phyloP scores from a whole-genome alignment of 75 land plant genomes.

The Isoetes taiwanensis region DNA sequence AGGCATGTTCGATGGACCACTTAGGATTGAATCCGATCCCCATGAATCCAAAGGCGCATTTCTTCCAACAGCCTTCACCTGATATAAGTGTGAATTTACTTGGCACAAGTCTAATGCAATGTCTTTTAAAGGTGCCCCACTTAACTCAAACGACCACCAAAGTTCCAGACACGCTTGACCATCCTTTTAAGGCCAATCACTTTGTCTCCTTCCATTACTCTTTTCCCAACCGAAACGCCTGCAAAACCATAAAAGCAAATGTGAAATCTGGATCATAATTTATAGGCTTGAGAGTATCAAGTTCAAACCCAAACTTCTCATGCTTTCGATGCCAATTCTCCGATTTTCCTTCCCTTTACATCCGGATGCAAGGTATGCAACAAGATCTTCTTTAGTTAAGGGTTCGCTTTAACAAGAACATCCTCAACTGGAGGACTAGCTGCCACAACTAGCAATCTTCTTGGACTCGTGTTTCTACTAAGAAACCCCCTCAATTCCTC shows the following conservation, averaged over 20 bases:
- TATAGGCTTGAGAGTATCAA: conserved; percentile 57
- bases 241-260: conserved; percentile 59
- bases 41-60: conserved; percentile 83
- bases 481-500: too few relatives aligned
- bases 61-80: conserved; percentile 99
- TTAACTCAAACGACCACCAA: conserved; percentile 97
- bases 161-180: conserved; percentile 98
- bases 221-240: conserved; percentile 94
- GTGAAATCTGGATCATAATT: conserved; percentile 78
- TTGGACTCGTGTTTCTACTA: too few relatives aligned
- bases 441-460: conserved; percentile 27
- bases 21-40: conserved; percentile 98
- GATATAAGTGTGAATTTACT: conserved; percentile 97
- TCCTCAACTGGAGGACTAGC: conserved; percentile 92
- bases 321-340: conserved; percentile 99
- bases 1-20: conserved; percentile 48
- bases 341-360: conserved; percentile 91
- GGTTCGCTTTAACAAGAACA: conserved; percentile 57
- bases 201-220: conserved; percentile 66
- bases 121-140: conserved; percentile 97
- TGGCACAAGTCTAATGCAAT: conserved; percentile 96
- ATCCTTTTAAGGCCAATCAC: conserved; percentile 85
- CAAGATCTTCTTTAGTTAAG: conserved; percentile 76
- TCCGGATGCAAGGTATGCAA: conserved; percentile 82
- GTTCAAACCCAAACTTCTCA: conserved; percentile 95